A percentile compares a stretch with the other conserved stretches of the same genome.
Evolutionary conservation across 805 yeast genomes (phyloP).

Genomic region (Wilhelminamyces savonicus): DNA sequence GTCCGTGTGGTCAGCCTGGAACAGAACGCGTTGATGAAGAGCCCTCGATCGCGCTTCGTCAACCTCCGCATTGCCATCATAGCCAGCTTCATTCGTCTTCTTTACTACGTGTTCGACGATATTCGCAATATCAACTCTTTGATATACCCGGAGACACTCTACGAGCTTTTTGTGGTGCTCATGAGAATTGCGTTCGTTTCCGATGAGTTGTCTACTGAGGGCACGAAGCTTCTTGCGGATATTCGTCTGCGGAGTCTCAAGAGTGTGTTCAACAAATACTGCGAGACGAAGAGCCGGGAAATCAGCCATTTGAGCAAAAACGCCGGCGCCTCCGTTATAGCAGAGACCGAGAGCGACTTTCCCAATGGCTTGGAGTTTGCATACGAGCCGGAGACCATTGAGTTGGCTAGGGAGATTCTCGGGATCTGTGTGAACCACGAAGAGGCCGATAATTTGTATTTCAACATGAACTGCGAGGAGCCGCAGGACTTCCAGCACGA

Average conservation of each 20-base stretch:
- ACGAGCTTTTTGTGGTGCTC: constrained; percentile 44
- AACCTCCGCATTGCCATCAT: constrained; percentile 34
- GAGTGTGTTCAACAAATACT: constrained; percentile 37
- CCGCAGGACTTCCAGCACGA: constrained; percentile 6
- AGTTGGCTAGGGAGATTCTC: constrained; percentile 63
- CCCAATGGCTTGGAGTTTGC: constrained; percentile 59
- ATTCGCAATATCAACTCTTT: constrained; percentile 23
- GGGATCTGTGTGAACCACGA: constrained; percentile 66
- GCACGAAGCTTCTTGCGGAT: constrained; percentile 26
- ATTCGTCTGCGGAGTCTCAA: constrained; percentile 24
- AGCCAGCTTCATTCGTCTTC: constrained; percentile 31
- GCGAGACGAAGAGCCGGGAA: constrained; percentile 36
- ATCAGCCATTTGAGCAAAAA: constrained; percentile 19
- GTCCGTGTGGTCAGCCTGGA: constrained; percentile 41
- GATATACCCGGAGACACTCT: constrained; percentile 34
- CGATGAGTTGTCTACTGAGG: constrained; percentile 33
- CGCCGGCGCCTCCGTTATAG: constrained; percentile 13
- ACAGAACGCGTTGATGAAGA: constrained; percentile 39
- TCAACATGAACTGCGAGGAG: constrained; percentile 50
- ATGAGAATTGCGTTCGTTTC: constrained; percentile 49
- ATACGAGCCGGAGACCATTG: constrained; percentile 57
- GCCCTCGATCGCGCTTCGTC: constrained; percentile 38
- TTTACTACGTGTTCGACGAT: constrained; percentile 33
- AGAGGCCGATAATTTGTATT: constrained; percentile 70
- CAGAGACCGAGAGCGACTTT: constrained; percentile 35